These are phyloP conservation scores for Kondoa malvinella DNA, from an alignment of 768 basidiomycete species.

Conservation along the genomic window DNA sequence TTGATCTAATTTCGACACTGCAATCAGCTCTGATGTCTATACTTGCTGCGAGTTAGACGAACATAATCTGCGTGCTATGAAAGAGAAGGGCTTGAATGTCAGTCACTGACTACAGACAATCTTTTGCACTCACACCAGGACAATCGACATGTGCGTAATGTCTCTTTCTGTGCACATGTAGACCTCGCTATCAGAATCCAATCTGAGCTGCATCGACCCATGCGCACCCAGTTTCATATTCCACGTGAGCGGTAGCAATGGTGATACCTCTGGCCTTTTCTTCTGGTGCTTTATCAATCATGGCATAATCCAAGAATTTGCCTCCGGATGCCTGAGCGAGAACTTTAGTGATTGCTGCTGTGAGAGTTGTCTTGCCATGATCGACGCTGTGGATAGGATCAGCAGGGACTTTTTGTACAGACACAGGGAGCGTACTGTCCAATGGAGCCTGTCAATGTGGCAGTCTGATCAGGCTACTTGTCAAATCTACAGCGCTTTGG, in stretches of 20 bases:
- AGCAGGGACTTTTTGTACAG: background rate
- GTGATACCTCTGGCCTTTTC: slow-evolving; percentile 99
- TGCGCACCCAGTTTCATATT: slow-evolving; percentile 63
- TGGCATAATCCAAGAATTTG: slow-evolving; percentile 81
- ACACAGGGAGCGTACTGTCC: slow-evolving; percentile 7
- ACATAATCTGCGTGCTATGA: slow-evolving; percentile 59
- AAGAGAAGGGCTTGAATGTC: too few relatives aligned
- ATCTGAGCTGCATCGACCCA: background rate
- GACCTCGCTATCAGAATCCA: background rate
- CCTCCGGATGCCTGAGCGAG: slow-evolving; percentile 50
- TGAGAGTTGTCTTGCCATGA: slow-evolving; percentile 95
- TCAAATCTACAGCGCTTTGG: background rate
- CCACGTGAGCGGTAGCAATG: slow-evolving; percentile 95
- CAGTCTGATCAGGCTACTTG: background rate
- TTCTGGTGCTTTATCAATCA: slow-evolving; percentile 98
- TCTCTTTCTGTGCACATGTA: slow-evolving; percentile 34
- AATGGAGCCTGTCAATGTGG: background rate
- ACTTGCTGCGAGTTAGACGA: background rate
- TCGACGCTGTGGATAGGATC: slow-evolving; percentile 21
- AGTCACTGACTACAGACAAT: background rate
- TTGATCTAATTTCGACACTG: slow-evolving; percentile 25
- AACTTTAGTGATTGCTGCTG: slow-evolving; percentile 88
- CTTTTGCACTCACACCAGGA: slow-evolving; percentile 38
- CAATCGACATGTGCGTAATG: slow-evolving; percentile 99
- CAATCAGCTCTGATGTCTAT: background rate